Evolutionary conservation across 1,139 yeast genomes (phyloP).

Genomic region (Taphrina wiesneri): DNA sequence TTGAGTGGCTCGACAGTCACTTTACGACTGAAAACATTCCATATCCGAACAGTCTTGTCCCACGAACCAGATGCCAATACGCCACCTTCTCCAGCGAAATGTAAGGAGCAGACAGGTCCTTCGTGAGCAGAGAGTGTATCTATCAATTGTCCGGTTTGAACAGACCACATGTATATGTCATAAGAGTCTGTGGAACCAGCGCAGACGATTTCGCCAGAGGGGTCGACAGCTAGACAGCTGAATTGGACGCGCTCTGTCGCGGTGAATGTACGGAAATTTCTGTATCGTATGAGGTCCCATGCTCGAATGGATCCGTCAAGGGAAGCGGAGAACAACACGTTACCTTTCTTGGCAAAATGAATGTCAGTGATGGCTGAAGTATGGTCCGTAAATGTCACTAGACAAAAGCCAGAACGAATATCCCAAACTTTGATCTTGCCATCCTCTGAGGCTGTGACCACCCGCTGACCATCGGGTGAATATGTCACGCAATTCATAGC

Average conservation of each 20-base stretch:
- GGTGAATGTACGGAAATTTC: conserved; percentile 92
- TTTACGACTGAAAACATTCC: conserved; percentile 82
- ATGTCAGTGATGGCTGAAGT: conserved; percentile 85
- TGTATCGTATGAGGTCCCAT: conserved; percentile 88
- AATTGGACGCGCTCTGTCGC: conserved; percentile 87
- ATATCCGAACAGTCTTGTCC: conserved; percentile 90
- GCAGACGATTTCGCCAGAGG: conserved; percentile 94
- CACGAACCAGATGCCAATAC: conserved; percentile 89
- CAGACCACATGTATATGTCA: conserved; percentile 95
- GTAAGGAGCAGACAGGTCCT: conserved; percentile 87
- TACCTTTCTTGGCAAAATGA: conserved; percentile 82
- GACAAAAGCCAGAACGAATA: conserved; percentile 84
- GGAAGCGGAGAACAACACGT: conserved; percentile 85
- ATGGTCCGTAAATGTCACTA: conserved; percentile 89
- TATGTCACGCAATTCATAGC: conserved; percentile 79
- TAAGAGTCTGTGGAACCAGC: conserved; percentile 92
- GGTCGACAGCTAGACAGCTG: conserved; percentile 88
- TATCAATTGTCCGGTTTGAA: conserved; percentile 87
- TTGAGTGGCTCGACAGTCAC: conserved; percentile 89
- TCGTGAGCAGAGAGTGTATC: conserved; percentile 91
- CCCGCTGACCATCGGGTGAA: conserved; percentile 91
- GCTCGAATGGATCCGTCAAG: conserved; percentile 97
- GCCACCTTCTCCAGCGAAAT: conserved; percentile 79
- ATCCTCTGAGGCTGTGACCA: conserved; percentile 94
- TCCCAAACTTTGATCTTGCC: conserved; percentile 98